Base-by-base conservation (phyloP, 148 eudicot genomes). In the Drosera capensis region DNA sequence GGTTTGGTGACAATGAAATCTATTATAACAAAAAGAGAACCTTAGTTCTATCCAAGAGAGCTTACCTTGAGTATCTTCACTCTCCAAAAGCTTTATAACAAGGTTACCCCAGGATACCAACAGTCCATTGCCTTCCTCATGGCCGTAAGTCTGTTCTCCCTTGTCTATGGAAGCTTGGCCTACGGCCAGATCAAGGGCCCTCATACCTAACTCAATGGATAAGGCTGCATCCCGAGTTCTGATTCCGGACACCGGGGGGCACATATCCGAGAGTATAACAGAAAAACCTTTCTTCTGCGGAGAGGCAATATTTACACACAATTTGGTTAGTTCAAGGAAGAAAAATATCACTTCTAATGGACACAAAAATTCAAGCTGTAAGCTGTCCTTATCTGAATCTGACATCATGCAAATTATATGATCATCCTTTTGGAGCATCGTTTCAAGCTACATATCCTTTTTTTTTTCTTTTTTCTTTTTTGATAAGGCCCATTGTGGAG, bases 241-340 rank as follows among this genome's bases (percentile, higher is more conserved):
- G 52, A 90, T 90, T 45, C 97, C 97, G 25, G 97, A 84, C 49
- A 90, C 93, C 40, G 45, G 48, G 25, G 95, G 97, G 23, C 97
- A 90, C 97, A 90, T 90, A 62, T 90, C 97, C 9, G 97, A 90
- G 53, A 90, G 70, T 30, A 90, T 64, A 37, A 90, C 95, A 1
- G 93, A 80, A 57, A 84, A 90, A 2, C 95, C 95, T 46, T 70
- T 82, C 45, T 69, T 43, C 97, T 90, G 82, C 54, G 60, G 39
- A 50, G 22, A 25, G n/a, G 8, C 19, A 57, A n/a, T n/a, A n/a
- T n/a, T n/a, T n/a, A n/a, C n/a, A n/a, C n/a, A n/a, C n/a, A n/a
- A n/a, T n/a, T n/a, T n/a, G n/a, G n/a, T n/a, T n/a, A n/a, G n/a
- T n/a, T n/a, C n/a, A n/a, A n/a, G n/a, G n/a, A n/a, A n/a, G n/a